A percentile compares a stretch with the other conserved stretches of the same genome.
Conservation (phyloP, 1,284 basidiomycete genomes). For the Schizophyllum commune region DNA sequence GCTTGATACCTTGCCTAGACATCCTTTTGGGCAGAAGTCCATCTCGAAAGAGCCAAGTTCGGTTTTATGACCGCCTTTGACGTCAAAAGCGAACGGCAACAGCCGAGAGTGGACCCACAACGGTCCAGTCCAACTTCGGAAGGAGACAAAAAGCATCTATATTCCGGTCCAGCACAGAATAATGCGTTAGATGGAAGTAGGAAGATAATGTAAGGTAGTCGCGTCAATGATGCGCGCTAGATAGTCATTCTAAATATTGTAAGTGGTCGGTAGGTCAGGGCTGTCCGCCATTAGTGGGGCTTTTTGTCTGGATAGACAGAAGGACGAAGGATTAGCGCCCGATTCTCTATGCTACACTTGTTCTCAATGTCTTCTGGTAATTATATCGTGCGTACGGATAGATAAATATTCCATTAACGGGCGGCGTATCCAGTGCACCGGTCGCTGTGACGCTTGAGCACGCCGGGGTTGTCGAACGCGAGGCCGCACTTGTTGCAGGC, state of each 20-base stretch:
- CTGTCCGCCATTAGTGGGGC: not conserved
- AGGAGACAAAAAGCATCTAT: no score
- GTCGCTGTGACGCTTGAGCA: not conserved
- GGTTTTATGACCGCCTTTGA: not conserved
- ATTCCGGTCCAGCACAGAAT: no score
- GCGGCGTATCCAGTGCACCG: not conserved
- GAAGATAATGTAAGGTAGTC: no score
- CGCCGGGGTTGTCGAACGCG: not conserved
- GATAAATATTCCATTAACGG: not conserved
- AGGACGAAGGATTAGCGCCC: not conserved
- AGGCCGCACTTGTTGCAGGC: not conserved
- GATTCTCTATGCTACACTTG: not conserved
- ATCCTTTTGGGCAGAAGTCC: no score
- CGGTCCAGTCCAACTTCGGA: not conserved
- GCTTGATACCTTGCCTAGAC: no score
- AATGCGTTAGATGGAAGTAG: no score
- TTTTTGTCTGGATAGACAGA: not conserved
- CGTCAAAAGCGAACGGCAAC: not conserved
- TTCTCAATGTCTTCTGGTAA: not conserved
- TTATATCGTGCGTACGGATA: not conserved
- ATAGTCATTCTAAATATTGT: not conserved
- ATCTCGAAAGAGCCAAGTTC: no score
- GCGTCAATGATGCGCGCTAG: no score
- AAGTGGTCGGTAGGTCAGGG: not conserved
- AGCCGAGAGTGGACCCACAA: not conserved